Conservation (phyloP, 2,329 filamentous ascomycete species). For the Curvularia sp. region DNA sequence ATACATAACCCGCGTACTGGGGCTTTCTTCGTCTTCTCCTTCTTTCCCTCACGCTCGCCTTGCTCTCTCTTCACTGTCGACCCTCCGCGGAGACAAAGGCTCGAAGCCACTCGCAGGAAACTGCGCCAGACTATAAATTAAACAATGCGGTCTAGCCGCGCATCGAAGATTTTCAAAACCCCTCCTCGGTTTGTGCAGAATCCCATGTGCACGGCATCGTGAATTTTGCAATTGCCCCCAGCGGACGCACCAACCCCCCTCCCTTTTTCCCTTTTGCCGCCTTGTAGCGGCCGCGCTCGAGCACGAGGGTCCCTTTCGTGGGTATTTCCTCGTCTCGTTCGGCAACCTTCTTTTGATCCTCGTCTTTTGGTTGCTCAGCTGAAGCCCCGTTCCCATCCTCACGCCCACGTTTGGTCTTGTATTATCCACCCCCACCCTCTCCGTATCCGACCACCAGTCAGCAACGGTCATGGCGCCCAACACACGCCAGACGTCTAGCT, state of each 20-base stretch:
- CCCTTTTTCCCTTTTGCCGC: not conserved
- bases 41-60: not conserved
- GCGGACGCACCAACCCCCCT: not conserved
- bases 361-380: not conserved
- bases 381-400: not conserved
- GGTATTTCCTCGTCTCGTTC: not conserved
- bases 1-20: not conserved
- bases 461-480: conserved; percentile 6
- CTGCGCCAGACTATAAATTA: conserved; percentile 15
- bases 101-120: not conserved
- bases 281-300: not conserved
- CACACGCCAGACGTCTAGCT: conserved; percentile 3
- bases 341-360: not conserved
- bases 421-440: not conserved
- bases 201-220: conserved; percentile 17
- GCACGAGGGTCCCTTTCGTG: not conserved
- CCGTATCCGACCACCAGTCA: not conserved
- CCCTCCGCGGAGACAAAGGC: conserved; percentile 11
- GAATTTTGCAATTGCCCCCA: conserved; percentile 9
- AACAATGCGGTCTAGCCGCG: conserved; percentile 21
- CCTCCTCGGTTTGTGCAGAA: conserved; percentile 13
- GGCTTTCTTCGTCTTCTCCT: not conserved
- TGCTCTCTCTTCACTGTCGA: not conserved
- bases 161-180: conserved; percentile 14
- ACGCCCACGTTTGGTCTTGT: not conserved